Percentiles rank a stretch among this genome's conserved stretches.
Conservation (phyloP, 83 land plant species). For the Thuja plicata region DNA sequence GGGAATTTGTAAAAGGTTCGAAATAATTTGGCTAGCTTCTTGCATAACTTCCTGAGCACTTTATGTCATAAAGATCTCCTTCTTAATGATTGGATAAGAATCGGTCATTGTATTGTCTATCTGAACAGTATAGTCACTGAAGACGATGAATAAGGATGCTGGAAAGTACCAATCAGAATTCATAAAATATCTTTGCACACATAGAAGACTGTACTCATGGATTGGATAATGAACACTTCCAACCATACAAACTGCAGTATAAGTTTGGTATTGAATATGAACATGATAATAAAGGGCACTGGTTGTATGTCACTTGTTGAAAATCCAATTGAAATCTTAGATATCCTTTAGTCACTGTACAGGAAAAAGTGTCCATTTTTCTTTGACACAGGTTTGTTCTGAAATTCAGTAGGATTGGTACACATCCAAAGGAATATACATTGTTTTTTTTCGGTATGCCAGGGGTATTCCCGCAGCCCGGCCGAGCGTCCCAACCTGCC, state of each 20-base stretch:
- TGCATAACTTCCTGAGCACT: not conserved
- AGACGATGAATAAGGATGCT: too few species aligned
- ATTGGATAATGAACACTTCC: conserved; percentile 1
- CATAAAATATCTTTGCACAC: too few species aligned
- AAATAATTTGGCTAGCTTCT: not conserved
- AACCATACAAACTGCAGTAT: too few species aligned
- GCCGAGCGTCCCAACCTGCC: too few species aligned
- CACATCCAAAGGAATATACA: too few species aligned
- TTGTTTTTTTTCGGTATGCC: too few species aligned
- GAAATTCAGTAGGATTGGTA: not conserved
- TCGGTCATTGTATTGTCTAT: not conserved
- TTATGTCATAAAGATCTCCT: not conserved
- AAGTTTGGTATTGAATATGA: conserved; percentile 14
- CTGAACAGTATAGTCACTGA: too few species aligned
- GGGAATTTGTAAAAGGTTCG: not conserved
- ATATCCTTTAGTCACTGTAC: not conserved
- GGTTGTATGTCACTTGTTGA: not conserved
- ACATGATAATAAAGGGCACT: conserved; percentile 23
- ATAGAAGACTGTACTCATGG: not conserved
- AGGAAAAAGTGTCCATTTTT: not conserved
- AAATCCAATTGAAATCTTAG: not conserved
- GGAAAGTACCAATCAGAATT: too few species aligned
- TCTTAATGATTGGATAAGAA: not conserved
- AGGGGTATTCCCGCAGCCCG: too few species aligned
- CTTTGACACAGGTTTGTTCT: not conserved